Evolutionary conservation across 177 flowering plant species (phyloP).

Genomic region (Vitis hybrid): DNA sequence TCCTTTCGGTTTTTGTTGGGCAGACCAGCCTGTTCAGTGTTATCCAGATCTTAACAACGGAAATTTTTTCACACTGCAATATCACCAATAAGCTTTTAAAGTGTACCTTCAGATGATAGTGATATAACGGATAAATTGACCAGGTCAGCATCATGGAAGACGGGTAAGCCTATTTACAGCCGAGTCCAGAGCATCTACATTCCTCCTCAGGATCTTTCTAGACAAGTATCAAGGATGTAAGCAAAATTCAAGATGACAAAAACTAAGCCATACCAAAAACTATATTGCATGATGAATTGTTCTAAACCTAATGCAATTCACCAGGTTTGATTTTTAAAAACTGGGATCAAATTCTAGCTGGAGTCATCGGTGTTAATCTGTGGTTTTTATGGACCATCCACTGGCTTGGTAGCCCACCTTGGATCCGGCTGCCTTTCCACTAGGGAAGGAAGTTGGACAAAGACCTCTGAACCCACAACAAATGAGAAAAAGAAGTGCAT

Average conservation of each 20-base stretch:
- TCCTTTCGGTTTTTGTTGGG: too few species aligned
- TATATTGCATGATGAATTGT: neutral
- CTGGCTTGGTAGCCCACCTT: neutral
- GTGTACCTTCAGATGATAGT: too few species aligned
- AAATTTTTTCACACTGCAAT: too few species aligned
- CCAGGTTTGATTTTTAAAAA: neutral
- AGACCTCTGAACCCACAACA: neutral
- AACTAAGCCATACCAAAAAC: neutral
- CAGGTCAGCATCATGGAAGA: constrained; percentile 42
- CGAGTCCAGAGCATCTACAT: constrained; percentile 76
- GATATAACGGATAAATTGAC: too few species aligned
- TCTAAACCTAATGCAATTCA: too few species aligned
- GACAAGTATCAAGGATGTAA: constrained; percentile 37
- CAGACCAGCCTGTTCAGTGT: too few species aligned
- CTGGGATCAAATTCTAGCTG: neutral
- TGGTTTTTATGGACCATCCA: neutral
- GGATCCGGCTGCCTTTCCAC: too few species aligned
- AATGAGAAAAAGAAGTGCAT: neutral
- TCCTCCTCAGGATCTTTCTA: constrained; percentile 71
- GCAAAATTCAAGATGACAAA: constrained; percentile 9
- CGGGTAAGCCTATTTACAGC: constrained; percentile 66
- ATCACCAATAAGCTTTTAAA: too few species aligned
- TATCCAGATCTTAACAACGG: too few species aligned
- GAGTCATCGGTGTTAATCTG: neutral
- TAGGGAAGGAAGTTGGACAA: too few species aligned